Evolutionary conservation across 2,329 filamentous ascomycete genomes (phyloP), one percentile per base, ranked within the genome.

Genomic region (Diplodia scrobiculata): DNA sequence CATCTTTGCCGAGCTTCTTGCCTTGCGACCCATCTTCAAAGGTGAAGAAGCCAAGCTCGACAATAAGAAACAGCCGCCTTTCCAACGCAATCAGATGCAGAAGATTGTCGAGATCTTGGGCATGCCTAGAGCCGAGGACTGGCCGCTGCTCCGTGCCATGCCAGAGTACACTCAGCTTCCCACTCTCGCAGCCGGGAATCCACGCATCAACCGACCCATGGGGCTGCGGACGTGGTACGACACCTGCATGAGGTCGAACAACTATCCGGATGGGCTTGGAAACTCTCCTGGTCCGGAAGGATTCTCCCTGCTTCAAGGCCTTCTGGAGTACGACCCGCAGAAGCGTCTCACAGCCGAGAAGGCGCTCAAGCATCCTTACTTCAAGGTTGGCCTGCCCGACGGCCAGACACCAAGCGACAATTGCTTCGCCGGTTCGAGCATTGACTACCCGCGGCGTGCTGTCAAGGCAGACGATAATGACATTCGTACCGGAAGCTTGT

Each of bases 11-110:
- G 95, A 99, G 77, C 83, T 99, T 2, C 81, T 99, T 0, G 93
- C 91, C 1, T 81, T 99, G 3, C 86, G 94, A 0, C 95, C 95
- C 0, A 98, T 99, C 65, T 99, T 99, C 78, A 99, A 99, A 75
- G 95, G 95, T 0, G 95, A 99, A 74, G 95, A 99, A 78, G 95
- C 95, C 17, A 99, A 99, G 80, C 97, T 98, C 90, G 95, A 99
- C 78, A 91, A 87, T 72, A 99, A 99, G 79, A 98, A 98, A 80
- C 95, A 91, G 0, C 93, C 98, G 0, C 95, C 95, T 0, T 99
- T 99, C 72, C 95, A 99, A 78, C 87, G 93, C 14, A 97, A 97
- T 73, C 95, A 99, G 80, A 98, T 99, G 94, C 92, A 95, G 74
- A 97, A 97, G 79, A 99, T 99, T 72, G 91, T 97, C 45, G 95